phyloP scores from a whole-genome alignment of 768 basidiomycete species.

The Xerocomus brunneocitrinus region DNA sequence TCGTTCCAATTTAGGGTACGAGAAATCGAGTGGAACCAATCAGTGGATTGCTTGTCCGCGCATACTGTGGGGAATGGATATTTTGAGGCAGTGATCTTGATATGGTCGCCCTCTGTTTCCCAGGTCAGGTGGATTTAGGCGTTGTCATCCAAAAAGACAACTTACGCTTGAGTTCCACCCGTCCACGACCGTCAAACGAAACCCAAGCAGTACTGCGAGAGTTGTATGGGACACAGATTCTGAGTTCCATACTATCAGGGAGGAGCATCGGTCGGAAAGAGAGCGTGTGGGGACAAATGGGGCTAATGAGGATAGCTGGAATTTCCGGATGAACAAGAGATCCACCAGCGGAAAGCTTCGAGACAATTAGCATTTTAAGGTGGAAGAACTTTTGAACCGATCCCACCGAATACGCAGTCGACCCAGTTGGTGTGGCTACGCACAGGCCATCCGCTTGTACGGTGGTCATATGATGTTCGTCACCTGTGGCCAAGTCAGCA shows the following conservation, averaged over 20 bases:
- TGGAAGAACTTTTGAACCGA: not conserved
- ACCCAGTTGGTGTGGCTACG: constrained; percentile 94
- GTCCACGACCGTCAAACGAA: constrained; percentile 94
- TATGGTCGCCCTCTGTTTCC: constrained; percentile 91
- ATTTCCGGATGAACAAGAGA: constrained; percentile 98
- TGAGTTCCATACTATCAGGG: constrained; percentile 96
- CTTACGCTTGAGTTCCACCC: constrained; percentile 93
- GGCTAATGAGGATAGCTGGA: constrained; percentile 92
- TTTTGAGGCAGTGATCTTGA: constrained; percentile 94
- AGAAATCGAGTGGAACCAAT: constrained; percentile 98
- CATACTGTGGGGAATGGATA: constrained; percentile 99
- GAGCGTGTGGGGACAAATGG: constrained; percentile 96
- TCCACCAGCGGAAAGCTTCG: constrained; percentile 87
- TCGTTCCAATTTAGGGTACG: constrained; percentile 99
- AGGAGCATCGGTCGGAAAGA: constrained; percentile 98
- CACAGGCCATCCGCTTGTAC: constrained; percentile 97
- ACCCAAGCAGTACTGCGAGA: constrained; percentile 98
- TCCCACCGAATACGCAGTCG: constrained; percentile 93
- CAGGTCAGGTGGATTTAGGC: constrained; percentile 3
- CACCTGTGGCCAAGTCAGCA: constrained; percentile 50
- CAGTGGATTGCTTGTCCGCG: constrained; percentile 94
- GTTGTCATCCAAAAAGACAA: constrained; percentile 7
- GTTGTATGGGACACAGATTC: constrained; percentile 99
- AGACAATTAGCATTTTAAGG: constrained; percentile 8
- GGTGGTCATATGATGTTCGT: constrained; percentile 98